These are phyloP conservation scores for Leucocoprinus sp. DNA, from an alignment of 768 basidiomycete species.

Conservation along the genomic window DNA sequence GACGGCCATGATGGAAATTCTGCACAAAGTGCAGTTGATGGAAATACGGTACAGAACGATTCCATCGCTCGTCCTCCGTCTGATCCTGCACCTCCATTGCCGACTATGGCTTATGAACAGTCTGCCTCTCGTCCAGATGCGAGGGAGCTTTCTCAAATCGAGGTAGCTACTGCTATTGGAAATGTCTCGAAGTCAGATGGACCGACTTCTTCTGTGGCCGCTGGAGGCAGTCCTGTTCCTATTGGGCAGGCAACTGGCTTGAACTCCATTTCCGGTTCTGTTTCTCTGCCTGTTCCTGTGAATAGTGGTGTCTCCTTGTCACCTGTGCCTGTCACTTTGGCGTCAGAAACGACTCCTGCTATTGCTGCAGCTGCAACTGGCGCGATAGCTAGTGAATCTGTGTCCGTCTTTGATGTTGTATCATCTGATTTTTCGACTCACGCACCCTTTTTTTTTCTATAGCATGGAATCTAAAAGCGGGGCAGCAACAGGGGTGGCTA, in stretches of 20 bases:
- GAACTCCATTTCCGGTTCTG: not conserved
- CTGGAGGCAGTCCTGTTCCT: not conserved
- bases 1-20: constrained; percentile 21
- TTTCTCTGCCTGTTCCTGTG: constrained; percentile 5
- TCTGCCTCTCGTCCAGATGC: constrained; percentile 15
- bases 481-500: not conserved
- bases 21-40: constrained; percentile 22
- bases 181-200: constrained; percentile 8
- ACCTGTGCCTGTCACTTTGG: not conserved
- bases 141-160: constrained; percentile 19
- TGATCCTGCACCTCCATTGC: constrained; percentile 4
- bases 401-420: constrained; percentile 43
- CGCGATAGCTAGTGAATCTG: constrained; percentile 27
- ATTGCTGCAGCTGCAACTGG: constrained; percentile 2
- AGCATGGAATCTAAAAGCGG: constrained; percentile 28
- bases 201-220: constrained; percentile 3
- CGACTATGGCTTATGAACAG: constrained; percentile 3
- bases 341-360: not conserved
- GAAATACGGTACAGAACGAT: constrained; percentile 10
- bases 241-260: not conserved
- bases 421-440: constrained; percentile 31
- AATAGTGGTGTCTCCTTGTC: not conserved
- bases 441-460: constrained; percentile 24
- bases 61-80: constrained; percentile 4
- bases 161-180: constrained; percentile 14